A percentile compares a stretch with the other conserved stretches of the same genome.
Evolutionary conservation across 2,329 filamentous ascomycete species (phyloP).

Genomic region (Davidsoniella neocaledoniae): DNA sequence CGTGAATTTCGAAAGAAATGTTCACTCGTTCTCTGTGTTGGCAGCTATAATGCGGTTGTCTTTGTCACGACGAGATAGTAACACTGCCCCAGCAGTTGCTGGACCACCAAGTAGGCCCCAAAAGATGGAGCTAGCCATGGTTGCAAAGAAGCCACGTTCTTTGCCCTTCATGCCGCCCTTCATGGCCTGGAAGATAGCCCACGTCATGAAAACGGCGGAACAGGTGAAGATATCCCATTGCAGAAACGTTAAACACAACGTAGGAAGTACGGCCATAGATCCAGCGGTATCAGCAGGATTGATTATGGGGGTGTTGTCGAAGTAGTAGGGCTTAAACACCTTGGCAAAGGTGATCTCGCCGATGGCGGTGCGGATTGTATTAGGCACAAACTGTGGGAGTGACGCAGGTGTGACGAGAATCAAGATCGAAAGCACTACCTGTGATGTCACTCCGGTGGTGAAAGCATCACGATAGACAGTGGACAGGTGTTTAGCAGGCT

Average conservation of each 20-base stretch:
- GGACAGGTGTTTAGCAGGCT: background rate
- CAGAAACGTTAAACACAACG: background rate
- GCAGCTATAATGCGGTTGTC: background rate
- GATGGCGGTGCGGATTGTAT: background rate
- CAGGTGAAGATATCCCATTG: slow-evolving; percentile 3
- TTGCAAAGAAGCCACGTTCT: background rate
- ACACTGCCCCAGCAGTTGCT: background rate
- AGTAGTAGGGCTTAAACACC: background rate
- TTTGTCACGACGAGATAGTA: background rate
- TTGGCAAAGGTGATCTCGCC: background rate
- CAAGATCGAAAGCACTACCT: background rate
- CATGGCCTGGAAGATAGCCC: background rate
- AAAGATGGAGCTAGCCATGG: background rate
- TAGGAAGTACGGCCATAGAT: background rate
- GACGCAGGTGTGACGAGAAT: background rate
- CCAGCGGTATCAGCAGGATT: background rate
- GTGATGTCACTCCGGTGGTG: background rate
- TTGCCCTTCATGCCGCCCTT: background rate
- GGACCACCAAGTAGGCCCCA: slow-evolving; percentile 2
- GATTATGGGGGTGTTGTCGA: background rate
- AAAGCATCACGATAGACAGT: slow-evolving; percentile 1
- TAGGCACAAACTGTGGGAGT: background rate
- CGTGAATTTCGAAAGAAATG: no score
- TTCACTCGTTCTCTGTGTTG: background rate
- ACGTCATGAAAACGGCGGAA: background rate